phyloP scores from a whole-genome alignment of 1,139 yeast species.

The Sugiyamaella grinbergsii region DNA sequence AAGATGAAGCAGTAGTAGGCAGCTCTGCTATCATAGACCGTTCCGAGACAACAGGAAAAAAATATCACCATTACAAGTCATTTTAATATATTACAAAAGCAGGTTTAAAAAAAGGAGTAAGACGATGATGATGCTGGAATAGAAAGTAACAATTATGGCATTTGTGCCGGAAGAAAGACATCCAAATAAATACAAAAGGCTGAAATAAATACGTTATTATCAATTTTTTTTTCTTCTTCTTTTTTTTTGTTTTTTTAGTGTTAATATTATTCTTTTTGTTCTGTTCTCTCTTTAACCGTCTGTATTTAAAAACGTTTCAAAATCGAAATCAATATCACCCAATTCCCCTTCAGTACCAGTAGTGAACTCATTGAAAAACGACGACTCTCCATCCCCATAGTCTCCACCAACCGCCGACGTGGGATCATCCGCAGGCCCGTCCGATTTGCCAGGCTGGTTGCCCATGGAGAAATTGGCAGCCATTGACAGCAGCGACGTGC shows the following conservation, averaged over 20 bases:
- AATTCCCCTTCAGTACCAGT: conserved; percentile 36
- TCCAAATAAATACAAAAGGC: conserved; percentile 11
- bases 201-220: conserved; percentile 5
- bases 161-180: neutral
- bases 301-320: conserved; percentile 41
- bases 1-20: too few relatives aligned
- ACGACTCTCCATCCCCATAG: conserved; percentile 27
- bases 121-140: neutral
- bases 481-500: conserved; percentile 29
- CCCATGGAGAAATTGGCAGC: conserved; percentile 31
- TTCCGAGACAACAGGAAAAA: neutral
- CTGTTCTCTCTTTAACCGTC: conserved; percentile 31
- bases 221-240: neutral
- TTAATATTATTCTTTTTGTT: neutral
- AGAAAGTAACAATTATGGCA: neutral
- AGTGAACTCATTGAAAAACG: conserved; percentile 38
- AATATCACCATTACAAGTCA: neutral
- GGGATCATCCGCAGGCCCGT: conserved; percentile 12
- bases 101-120: neutral
- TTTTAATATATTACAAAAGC: conserved; percentile 5
- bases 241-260: too few relatives aligned
- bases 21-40: too few relatives aligned
- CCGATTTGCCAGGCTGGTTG: conserved; percentile 14
- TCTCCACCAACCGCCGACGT: conserved; percentile 23
- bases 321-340: conserved; percentile 42